A percentile compares a stretch with the other conserved stretches of the same genome.
Evolutionary conservation across 495 filamentous ascomycete species (phyloP).

Genomic region (Tuber magnatum): DNA sequence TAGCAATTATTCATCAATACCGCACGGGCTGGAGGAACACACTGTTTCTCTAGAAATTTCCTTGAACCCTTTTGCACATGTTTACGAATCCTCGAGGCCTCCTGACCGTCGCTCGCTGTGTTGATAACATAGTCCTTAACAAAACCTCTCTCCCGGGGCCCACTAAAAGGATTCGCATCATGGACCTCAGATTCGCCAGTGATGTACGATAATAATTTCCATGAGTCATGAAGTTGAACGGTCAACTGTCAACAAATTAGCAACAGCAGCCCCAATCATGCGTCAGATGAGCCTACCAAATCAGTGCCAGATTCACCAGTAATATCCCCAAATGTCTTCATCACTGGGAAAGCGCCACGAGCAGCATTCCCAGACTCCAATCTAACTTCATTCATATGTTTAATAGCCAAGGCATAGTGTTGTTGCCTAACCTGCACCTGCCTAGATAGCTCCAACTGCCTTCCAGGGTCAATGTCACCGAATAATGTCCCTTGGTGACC

Average conservation of each 20-base stretch:
- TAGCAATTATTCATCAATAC: slow-evolving; percentile 2
- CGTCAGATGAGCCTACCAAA: slow-evolving; percentile 25
- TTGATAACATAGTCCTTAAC: slow-evolving; percentile 36
- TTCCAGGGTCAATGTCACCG: slow-evolving; percentile 34
- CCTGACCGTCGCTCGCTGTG: slow-evolving; percentile 27
- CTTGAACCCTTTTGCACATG: slow-evolving; percentile 38
- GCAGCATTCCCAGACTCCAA: slow-evolving; percentile 23
- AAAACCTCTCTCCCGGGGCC: slow-evolving; percentile 37
- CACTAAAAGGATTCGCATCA: slow-evolving; percentile 35
- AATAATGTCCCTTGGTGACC: slow-evolving; percentile 28
- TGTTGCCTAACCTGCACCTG: slow-evolving; percentile 37
- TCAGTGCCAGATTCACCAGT: slow-evolving; percentile 36
- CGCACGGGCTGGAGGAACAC: background rate
- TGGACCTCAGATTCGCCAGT: slow-evolving; percentile 34
- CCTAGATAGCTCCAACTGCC: slow-evolving; percentile 35
- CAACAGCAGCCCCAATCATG: background rate
- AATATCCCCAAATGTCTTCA: slow-evolving; percentile 38
- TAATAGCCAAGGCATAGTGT: slow-evolving; percentile 33
- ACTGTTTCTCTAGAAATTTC: slow-evolving; percentile 39
- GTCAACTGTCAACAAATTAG: slow-evolving; percentile 33
- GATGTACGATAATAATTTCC: slow-evolving; percentile 36
- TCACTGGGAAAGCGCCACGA: slow-evolving; percentile 30
- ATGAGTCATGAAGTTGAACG: slow-evolving; percentile 39
- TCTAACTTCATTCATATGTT: slow-evolving; percentile 36
- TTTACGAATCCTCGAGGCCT: slow-evolving; percentile 34